Evolutionary conservation across 768 basidiomycete genomes (phyloP).

Genomic region (Suillus weaverae): DNA sequence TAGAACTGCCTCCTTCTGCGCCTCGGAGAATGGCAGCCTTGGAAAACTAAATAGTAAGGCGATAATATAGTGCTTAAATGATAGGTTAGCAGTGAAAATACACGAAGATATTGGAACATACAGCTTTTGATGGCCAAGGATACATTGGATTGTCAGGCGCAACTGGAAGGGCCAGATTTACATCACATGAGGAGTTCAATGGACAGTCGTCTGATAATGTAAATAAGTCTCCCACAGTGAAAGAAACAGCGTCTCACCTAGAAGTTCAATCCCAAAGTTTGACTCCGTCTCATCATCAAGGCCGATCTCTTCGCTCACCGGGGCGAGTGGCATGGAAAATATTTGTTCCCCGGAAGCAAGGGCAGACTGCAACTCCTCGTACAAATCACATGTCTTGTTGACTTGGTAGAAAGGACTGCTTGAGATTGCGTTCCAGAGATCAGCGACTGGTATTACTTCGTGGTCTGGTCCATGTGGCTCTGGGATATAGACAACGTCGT

Average conservation of each 20-base stretch:
- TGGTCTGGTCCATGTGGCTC: not conserved
- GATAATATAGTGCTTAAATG: conserved; percentile 26
- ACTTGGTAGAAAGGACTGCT: not conserved
- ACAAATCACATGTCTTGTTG: conserved; percentile 2
- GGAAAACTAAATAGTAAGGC: conserved; percentile 35
- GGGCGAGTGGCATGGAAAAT: conserved; percentile 5
- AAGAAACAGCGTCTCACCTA: not conserved
- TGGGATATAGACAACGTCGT: not conserved
- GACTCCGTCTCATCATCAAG: conserved; percentile 30
- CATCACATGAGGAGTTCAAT: not conserved
- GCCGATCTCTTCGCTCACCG: conserved; percentile 4
- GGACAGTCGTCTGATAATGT: not conserved
- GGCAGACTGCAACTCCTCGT: conserved; percentile 5
- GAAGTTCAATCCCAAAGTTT: not conserved
- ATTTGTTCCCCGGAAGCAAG: conserved; percentile 5
- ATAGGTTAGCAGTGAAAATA: not conserved
- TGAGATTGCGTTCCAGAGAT: not conserved
- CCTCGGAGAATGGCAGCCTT: conserved; percentile 28
- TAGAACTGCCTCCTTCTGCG: conserved; percentile 30
- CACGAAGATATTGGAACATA: not conserved
- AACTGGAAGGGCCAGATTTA: conserved; percentile 15
- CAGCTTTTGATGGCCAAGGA: conserved; percentile 10
- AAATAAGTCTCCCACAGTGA: not conserved
- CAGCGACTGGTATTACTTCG: not conserved
- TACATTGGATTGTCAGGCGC: conserved; percentile 28